Evolutionary conservation across 345 rosid species (phyloP).

Genomic region (Eucalyptus grandis): DNA sequence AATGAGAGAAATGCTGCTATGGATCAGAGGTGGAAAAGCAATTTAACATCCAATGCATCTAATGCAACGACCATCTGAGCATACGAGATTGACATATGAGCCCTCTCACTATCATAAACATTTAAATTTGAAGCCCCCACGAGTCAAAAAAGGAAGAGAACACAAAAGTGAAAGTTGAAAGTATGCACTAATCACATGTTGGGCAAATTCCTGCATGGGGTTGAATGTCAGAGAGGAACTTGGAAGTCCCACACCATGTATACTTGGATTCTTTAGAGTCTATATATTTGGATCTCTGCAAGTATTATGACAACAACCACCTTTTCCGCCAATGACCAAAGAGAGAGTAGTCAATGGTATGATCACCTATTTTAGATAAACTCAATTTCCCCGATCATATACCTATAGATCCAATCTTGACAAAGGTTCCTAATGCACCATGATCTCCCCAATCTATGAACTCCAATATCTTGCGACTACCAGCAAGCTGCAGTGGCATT

Average conservation of each 20-base stretch:
- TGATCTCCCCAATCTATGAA: constrained; percentile 92
- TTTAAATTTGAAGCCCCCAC: no score
- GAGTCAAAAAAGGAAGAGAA: no score
- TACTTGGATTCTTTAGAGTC: not conserved
- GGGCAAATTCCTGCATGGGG: not conserved
- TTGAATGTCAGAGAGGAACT: not conserved
- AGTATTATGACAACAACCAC: not conserved
- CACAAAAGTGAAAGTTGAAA: no score
- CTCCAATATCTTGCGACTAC: constrained; percentile 79
- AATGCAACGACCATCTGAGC: no score
- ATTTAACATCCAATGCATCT: no score
- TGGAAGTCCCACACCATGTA: not conserved
- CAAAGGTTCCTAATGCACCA: constrained; percentile 69
- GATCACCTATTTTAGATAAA: not conserved
- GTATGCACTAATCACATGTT: no score
- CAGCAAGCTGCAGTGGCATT: constrained; percentile 91
- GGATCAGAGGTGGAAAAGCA: no score
- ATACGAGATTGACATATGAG: no score
- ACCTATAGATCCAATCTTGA: constrained; percentile 87
- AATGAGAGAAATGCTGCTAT: no score
- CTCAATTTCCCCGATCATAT: not conserved
- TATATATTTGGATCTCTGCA: not conserved
- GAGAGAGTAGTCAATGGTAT: not conserved
- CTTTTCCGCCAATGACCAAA: not conserved
- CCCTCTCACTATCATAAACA: no score